phyloP scores from a whole-genome alignment of 2,329 filamentous ascomycete genomes.

The Paraphoma sp. region DNA sequence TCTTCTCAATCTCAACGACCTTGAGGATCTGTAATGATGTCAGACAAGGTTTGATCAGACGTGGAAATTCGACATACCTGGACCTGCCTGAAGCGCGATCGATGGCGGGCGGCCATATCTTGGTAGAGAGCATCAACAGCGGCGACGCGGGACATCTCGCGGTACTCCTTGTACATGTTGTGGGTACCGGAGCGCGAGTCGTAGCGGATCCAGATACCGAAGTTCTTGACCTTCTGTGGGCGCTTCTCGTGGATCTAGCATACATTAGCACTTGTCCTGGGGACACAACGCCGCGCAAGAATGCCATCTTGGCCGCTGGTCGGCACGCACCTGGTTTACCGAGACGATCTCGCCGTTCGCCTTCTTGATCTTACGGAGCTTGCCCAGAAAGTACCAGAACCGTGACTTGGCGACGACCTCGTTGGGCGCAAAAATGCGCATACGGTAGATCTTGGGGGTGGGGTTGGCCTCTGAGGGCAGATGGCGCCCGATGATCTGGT shows the following conservation, averaged over 20 bases:
- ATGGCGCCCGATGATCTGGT: constrained; percentile 99
- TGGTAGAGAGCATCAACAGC: constrained; percentile 98
- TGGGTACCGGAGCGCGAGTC: constrained; percentile 99
- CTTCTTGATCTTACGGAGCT: constrained; percentile 99
- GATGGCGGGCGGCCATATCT: constrained; percentile 99
- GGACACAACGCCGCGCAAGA: not conserved
- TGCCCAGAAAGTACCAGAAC: constrained; percentile 99
- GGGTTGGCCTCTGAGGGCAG: constrained; percentile 97
- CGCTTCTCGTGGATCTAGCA: constrained; percentile 95
- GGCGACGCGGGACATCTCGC: constrained; percentile 94
- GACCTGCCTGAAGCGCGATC: constrained; percentile 96
- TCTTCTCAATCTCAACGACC: constrained; percentile 96
- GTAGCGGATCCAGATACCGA: constrained; percentile 99
- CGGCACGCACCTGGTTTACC: constrained; percentile 83
- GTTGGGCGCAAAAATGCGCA: constrained; percentile 99
- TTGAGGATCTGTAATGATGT: constrained; percentile 79
- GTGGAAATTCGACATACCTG: constrained; percentile 71
- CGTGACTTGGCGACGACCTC: constrained; percentile 98
- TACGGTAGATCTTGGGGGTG: constrained; percentile 98
- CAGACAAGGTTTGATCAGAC: constrained; percentile 1
- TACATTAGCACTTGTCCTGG: not conserved
- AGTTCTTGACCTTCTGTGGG: constrained; percentile 99
- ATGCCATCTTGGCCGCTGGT: not conserved
- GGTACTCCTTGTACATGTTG: constrained; percentile 99
- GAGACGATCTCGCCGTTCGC: constrained; percentile 98